A percentile compares a stretch with the other conserved stretches of the same genome.
Evolutionary conservation across 345 rosid genomes (phyloP).

Genomic region (Acer campestre): DNA sequence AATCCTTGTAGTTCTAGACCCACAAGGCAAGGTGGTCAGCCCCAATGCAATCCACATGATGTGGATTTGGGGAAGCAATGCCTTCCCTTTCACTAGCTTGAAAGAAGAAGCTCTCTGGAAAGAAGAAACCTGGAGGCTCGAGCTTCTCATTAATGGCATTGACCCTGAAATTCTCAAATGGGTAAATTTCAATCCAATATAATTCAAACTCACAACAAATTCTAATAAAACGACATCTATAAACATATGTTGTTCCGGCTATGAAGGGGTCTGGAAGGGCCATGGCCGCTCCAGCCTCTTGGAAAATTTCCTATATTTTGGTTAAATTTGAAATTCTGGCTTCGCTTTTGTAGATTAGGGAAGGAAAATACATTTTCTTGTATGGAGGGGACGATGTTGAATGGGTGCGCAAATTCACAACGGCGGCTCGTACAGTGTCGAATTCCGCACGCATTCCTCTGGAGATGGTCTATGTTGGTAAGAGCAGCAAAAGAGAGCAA

Average conservation of each 20-base stretch:
- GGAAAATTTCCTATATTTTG: no score
- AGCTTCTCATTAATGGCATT: conserved; percentile 77
- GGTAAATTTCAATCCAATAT: conserved; percentile 41
- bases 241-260: no score
- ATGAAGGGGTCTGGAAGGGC: no score
- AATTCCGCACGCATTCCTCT: conserved; percentile 51
- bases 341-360: conserved; percentile 46
- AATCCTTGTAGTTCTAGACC: conserved; percentile 85
- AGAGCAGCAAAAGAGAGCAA: conserved; percentile 70
- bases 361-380: conserved; percentile 82
- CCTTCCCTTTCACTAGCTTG: conserved; percentile 82
- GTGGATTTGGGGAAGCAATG: conserved; percentile 97
- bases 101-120: conserved; percentile 89
- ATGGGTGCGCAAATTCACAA: conserved; percentile 78
- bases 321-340: no score
- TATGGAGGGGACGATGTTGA: conserved; percentile 85
- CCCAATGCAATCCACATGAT: conserved; percentile 97
- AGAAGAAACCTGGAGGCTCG: conserved; percentile 75
- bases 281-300: no score
- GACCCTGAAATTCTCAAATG: conserved; percentile 67
- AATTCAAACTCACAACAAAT: background rate
- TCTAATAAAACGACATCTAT: no score
- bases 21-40: conserved; percentile 75
- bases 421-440: conserved; percentile 55
- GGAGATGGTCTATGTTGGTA: conserved; percentile 84